Base-by-base conservation (phyloP, 257 asterid genomes). In the Vinca minor region DNA sequence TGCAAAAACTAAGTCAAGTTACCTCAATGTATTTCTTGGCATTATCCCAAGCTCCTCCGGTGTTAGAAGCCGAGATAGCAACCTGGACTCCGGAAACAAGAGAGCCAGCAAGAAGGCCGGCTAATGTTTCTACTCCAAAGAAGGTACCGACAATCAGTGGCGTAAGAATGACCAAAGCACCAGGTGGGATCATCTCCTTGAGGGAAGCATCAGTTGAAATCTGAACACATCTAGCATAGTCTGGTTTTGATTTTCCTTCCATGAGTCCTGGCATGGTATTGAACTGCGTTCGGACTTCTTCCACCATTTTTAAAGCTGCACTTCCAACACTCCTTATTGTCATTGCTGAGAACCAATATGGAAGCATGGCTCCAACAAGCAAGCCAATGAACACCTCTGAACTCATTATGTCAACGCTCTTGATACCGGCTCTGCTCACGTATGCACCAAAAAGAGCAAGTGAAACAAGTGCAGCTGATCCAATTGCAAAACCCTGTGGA, bases 1-100 rank as follows among this genome's bases (percentile, higher is more conserved):
- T n/a, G n/a, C n/a, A 6, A 55, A 18, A 21, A 11, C 3, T 48
- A 42, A 38, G 53, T 7, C 12, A 35, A 7, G 32, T 2, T 38
- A 69, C 74, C 74, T 69, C 74, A 21, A 69, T 69, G 63, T 69
- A 69, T 66, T 69, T 69, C 74, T 69, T 69, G 74, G 74, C 74
- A 4, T 69, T 69, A 39, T 69, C 74, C 74, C 74, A 69, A 0
- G 74, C 74, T 12, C 74, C 74, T 60, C 74, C 74, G 0, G 74
- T 69, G 74, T 69, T 69, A 10, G 74, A 69, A 26, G 74, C 74
- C 42, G 74, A 69, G n/a, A 69, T 69, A 54, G 74, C 74, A 62
- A 69, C 64, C 74, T 62, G 66, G 34, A 48, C 52, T 5, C 47
- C 47, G 2, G 67, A 28, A 60, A 42, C 41, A 32, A 57, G 50